Percentiles rank a stretch among this genome's conserved stretches.
Conservation (phyloP, 225 moss, liverwort and hornwort species). For the Sphagnum tenellum region DNA sequence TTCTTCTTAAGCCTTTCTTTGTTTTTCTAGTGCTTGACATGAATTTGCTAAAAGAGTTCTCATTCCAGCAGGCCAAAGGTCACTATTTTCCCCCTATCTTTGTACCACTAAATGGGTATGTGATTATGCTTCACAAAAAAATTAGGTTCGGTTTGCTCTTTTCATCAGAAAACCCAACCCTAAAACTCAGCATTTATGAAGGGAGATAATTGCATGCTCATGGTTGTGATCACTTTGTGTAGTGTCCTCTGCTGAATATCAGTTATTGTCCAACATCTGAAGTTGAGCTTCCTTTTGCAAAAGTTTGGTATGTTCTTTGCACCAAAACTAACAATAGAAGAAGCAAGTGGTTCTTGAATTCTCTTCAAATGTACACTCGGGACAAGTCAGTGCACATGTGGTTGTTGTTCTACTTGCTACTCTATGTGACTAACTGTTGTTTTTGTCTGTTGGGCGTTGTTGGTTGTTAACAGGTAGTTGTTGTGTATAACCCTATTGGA, state of each 20-base stretch:
- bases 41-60: too few relatives aligned
- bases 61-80: too few relatives aligned
- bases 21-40: too few relatives aligned
- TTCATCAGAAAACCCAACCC: too few relatives aligned
- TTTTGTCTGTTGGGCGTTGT: neutral
- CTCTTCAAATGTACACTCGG: neutral
- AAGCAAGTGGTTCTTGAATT: too few relatives aligned
- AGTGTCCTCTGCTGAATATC: constrained; percentile 92
- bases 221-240: constrained; percentile 6
- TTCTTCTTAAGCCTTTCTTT: too few relatives aligned
- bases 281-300: constrained; percentile 59
- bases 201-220: neutral
- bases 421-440: neutral
- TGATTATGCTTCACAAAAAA: too few relatives aligned
- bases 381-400: neutral
- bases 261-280: constrained; percentile 95
- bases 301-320: constrained; percentile 41
- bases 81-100: too few relatives aligned
- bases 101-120: too few relatives aligned
- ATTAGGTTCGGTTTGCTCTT: too few relatives aligned
- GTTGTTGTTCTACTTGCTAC: too few relatives aligned
- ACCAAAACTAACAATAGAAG: too few relatives aligned
- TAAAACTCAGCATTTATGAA: neutral
- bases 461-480: constrained; percentile 51
- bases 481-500: constrained; percentile 86